Conservation (phyloP, 1,284 basidiomycete species). For the Leccinum pachyderme region DNA sequence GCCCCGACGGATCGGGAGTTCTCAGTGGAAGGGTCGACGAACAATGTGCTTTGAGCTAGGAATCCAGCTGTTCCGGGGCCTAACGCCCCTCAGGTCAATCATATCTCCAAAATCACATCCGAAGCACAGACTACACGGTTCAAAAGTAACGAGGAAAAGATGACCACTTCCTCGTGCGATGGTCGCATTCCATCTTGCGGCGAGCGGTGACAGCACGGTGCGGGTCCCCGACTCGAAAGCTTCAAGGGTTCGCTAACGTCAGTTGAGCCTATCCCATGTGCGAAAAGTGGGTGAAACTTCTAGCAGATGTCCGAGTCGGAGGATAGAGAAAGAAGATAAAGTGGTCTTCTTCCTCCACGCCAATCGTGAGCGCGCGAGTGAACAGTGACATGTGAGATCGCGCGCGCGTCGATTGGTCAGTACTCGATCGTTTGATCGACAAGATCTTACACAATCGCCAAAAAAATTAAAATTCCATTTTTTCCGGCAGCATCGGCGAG, state of each 20-base stretch:
- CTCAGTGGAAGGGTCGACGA: neutral
- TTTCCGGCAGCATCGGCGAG: neutral
- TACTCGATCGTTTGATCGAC: neutral
- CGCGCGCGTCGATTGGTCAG: neutral
- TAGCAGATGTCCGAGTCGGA: neutral
- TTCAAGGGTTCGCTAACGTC: neutral
- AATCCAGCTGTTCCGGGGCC: neutral
- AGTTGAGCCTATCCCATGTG: neutral
- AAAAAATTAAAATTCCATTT: neutral
- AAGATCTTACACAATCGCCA: neutral
- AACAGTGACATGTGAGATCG: neutral
- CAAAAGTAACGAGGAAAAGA: neutral
- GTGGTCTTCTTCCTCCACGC: neutral
- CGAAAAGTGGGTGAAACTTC: neutral
- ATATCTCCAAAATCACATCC: neutral
- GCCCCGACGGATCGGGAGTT: neutral
- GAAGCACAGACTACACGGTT: neutral
- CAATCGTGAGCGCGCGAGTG: neutral
- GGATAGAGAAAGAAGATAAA: neutral
- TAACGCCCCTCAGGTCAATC: too few species aligned
- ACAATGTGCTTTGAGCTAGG: neutral
- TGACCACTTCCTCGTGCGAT: neutral
- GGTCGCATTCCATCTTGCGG: neutral
- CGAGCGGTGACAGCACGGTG: neutral
- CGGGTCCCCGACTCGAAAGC: neutral